Evolutionary conservation across 2,329 filamentous ascomycete genomes (phyloP).

Genomic region (Verticillium nonalfalfae): DNA sequence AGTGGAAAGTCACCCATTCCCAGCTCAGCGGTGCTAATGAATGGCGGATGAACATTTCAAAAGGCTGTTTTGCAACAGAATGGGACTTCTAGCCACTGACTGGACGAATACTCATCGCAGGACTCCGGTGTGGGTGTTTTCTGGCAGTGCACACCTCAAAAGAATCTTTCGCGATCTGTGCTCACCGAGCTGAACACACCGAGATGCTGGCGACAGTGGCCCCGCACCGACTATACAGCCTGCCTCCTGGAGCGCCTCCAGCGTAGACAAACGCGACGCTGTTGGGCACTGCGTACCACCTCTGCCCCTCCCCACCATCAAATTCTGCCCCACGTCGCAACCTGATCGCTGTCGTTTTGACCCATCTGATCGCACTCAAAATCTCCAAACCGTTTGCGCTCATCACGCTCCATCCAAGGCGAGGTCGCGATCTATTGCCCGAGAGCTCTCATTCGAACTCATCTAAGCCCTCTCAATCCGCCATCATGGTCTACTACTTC

Average conservation of each 20-base stretch:
- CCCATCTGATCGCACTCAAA: neutral
- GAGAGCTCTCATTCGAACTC: neutral
- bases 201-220: neutral
- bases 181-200: neutral
- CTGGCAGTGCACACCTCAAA: no score
- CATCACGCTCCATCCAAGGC: neutral
- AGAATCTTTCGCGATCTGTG: neutral
- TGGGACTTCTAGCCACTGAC: no score
- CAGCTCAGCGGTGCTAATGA: no score
- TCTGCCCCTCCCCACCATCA: neutral
- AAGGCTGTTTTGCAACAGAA: no score
- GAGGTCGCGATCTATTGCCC: neutral
- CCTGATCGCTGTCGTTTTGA: neutral
- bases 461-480: neutral
- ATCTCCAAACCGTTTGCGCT: neutral
- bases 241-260: neutral
- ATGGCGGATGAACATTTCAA: no score
- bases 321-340: neutral
- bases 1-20: no score
- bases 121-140: no score
- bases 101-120: no score
- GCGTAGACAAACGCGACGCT: neutral
- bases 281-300: neutral
- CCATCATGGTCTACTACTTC: constrained; percentile 89
- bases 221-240: neutral